A percentile compares a stretch with the other conserved stretches of the same genome.
phyloP scores from a whole-genome alignment of 257 asterid genomes.

The Solanum bulbocastanum region DNA sequence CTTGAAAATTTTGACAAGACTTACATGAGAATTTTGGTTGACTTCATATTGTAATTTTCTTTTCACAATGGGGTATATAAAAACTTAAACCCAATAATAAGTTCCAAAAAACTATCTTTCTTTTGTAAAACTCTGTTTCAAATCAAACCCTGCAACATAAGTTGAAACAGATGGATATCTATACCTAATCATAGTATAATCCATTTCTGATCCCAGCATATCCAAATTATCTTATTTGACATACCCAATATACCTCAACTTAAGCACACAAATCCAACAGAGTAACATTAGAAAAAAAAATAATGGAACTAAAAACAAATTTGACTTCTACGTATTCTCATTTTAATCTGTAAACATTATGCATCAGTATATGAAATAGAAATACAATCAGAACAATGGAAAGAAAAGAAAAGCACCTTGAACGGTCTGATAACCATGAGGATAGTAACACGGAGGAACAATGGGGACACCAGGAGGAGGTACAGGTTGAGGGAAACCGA shows the following conservation, averaged over 20 bases:
- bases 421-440: conserved; percentile 56
- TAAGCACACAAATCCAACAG: background rate
- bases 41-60: background rate
- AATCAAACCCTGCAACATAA: background rate
- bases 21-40: background rate
- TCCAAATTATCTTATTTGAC: background rate
- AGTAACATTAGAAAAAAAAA: background rate
- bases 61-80: background rate
- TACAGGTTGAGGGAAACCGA: conserved; percentile 76
- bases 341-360: background rate
- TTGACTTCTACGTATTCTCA: background rate
- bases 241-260: background rate
- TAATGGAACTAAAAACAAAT: background rate
- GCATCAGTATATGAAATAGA: too few species aligned
- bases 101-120: background rate
- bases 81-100: background rate
- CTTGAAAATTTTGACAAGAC: background rate
- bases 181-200: background rate
- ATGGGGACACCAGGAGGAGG: conserved; percentile 40
- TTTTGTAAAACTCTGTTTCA: background rate
- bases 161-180: background rate
- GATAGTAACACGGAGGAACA: conserved; percentile 36
- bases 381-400: too few species aligned
- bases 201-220: background rate
- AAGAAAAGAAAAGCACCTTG: conserved; percentile 27